These are phyloP conservation scores for Camillea tinctor DNA, from an alignment of 2,329 filamentous ascomycete species.

Conservation along the genomic window DNA sequence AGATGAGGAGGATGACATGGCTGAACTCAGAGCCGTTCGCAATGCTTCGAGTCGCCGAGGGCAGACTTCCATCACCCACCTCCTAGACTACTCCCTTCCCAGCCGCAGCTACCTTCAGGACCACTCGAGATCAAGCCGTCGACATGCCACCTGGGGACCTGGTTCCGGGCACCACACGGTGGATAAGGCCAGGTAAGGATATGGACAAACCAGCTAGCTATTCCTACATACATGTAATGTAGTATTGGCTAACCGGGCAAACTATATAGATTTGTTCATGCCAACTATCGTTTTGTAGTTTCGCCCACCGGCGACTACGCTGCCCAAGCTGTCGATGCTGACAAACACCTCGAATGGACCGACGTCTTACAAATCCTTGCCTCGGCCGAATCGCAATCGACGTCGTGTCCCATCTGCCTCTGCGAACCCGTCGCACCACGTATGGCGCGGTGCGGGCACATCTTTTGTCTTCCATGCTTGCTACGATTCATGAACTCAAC, in stretches of 20 bases:
- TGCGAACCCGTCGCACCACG: slow-evolving; percentile 89
- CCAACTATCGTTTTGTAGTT: slow-evolving; percentile 97
- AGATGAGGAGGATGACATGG: slow-evolving; percentile 84
- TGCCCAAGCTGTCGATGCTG: slow-evolving; percentile 78
- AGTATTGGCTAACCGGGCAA: slow-evolving; percentile 11
- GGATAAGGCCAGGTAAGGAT: slow-evolving; percentile 78
- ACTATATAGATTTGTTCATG: slow-evolving; percentile 73
- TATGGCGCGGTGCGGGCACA: slow-evolving; percentile 97
- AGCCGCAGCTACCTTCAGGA: slow-evolving; percentile 63
- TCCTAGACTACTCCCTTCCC: slow-evolving; percentile 87
- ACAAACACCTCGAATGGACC: slow-evolving; percentile 87
- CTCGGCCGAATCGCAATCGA: slow-evolving; percentile 81
- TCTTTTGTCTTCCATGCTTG: slow-evolving; percentile 91
- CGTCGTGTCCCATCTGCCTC: slow-evolving; percentile 92
- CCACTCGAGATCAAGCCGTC: slow-evolving; percentile 57
- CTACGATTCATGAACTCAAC: slow-evolving; percentile 93
- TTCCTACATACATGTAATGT: not conserved
- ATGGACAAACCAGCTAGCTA: not conserved
- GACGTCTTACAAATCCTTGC: slow-evolving; percentile 89
- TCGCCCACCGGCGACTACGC: slow-evolving; percentile 77
- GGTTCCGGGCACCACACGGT: slow-evolving; percentile 86
- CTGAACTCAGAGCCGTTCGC: slow-evolving; percentile 65
- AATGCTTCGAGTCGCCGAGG: slow-evolving; percentile 73
- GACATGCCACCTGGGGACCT: slow-evolving; percentile 77
- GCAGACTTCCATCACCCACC: slow-evolving; percentile 93